phyloP scores from a whole-genome alignment of 75 land plant genomes.

The Pinus taeda region DNA sequence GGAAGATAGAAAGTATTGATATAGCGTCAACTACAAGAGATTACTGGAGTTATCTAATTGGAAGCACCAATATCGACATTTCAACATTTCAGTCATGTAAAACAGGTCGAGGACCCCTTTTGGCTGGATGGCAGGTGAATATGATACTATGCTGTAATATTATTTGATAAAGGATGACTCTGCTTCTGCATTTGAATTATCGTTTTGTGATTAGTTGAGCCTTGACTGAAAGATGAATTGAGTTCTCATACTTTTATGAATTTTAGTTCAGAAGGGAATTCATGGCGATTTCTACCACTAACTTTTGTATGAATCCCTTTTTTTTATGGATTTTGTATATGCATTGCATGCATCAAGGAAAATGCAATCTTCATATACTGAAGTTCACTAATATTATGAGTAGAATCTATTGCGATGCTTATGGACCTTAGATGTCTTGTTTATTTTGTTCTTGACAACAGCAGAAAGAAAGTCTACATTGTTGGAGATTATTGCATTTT shows the following conservation, averaged over 20 bases:
- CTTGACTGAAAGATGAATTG: neutral
- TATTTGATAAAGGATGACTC: constrained; percentile 5
- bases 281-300: too few species aligned
- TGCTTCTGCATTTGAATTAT: neutral
- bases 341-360: neutral
- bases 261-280: neutral
- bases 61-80: constrained; percentile 36
- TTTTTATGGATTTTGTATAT: neutral
- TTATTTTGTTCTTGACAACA: neutral
- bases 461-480: neutral
- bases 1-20: constrained; percentile 61
- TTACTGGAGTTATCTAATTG: constrained; percentile 68
- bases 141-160: constrained; percentile 1
- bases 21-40: constrained; percentile 52
- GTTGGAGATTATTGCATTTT: neutral
- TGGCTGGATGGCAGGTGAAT: constrained; percentile 65
- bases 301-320: neutral
- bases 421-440: neutral
- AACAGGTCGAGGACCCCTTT: constrained; percentile 60
- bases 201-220: neutral
- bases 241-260: neutral
- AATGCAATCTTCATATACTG: neutral
- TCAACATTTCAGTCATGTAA: constrained; percentile 41
- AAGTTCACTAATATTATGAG: neutral
- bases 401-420: neutral